Evolutionary conservation across 129 eudicot genomes (phyloP).

Genomic region (Chrysanthemum lavandulifolium): DNA sequence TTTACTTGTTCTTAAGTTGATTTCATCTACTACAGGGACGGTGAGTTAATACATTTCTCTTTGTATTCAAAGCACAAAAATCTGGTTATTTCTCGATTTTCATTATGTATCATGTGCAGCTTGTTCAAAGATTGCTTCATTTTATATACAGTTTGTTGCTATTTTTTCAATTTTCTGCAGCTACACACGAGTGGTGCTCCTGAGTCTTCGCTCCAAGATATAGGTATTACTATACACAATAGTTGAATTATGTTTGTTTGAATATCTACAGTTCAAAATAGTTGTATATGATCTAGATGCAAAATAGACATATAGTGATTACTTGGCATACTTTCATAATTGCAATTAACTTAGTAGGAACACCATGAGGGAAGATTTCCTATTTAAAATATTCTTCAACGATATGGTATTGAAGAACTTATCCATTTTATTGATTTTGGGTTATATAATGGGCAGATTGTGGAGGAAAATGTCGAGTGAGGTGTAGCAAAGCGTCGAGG

Average conservation of each 20-base stretch:
- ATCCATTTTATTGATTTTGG: background rate
- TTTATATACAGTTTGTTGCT: background rate
- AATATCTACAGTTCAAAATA: background rate
- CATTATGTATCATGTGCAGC: background rate
- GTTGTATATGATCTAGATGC: no score
- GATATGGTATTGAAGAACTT: background rate
- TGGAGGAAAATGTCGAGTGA: constrained; percentile 24
- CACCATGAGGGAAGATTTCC: no score
- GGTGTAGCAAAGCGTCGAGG: constrained; percentile 37
- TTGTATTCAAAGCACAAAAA: background rate
- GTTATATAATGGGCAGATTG: constrained; percentile 33
- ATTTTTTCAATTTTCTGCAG: background rate
- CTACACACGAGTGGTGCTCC: background rate
- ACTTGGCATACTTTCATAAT: background rate
- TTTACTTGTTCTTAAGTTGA: constrained; percentile 12
- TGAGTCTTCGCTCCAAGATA: constrained; percentile 9
- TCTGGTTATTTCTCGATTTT: background rate
- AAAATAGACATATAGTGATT: no score
- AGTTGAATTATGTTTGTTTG: background rate
- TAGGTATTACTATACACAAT: background rate
- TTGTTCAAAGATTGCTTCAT: background rate
- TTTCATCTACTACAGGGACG: constrained; percentile 18
- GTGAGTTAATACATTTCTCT: background rate
- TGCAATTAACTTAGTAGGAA: background rate
- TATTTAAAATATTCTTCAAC: background rate